Percentiles rank a stretch among this genome's conserved stretches.
Evolutionary conservation across 257 asterid species (phyloP).

Genomic region (Verbena officinalis): DNA sequence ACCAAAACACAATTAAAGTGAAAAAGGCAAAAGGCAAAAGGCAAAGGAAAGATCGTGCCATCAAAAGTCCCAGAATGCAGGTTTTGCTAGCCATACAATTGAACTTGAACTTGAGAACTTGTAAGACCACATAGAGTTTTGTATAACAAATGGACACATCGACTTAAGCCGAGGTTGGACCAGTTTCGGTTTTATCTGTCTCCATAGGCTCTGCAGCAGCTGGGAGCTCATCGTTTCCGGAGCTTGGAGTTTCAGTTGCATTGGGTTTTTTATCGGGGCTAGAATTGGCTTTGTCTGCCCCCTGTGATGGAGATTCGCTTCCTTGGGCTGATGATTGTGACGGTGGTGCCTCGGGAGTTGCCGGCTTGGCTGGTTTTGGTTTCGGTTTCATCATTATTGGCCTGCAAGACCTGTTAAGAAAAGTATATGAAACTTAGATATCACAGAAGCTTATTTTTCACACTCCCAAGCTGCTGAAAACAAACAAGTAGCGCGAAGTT

Average conservation of each 20-base stretch:
- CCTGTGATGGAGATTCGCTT: slow-evolving; percentile 52
- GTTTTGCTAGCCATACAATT: slow-evolving; percentile 14
- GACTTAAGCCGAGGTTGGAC: slow-evolving; percentile 29
- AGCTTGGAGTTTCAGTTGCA: slow-evolving; percentile 31
- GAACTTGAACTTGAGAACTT: too few relatives aligned
- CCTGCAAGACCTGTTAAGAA: slow-evolving; percentile 61
- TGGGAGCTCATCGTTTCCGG: slow-evolving; percentile 39
- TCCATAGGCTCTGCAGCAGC: slow-evolving; percentile 67
- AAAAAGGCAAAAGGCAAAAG: too few relatives aligned
- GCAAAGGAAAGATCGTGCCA: not conserved
- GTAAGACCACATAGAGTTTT: too few relatives aligned
- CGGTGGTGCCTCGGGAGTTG: slow-evolving; percentile 57
- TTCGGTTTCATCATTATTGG: slow-evolving; percentile 76
- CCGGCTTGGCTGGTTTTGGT: slow-evolving; percentile 76
- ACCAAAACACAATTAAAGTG: too few relatives aligned
- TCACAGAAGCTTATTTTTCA: too few relatives aligned
- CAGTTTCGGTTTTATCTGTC: slow-evolving; percentile 51
- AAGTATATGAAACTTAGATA: too few relatives aligned
- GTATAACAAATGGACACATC: not conserved
- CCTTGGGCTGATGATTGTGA: slow-evolving; percentile 62
- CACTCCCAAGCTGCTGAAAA: too few relatives aligned
- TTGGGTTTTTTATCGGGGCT: slow-evolving; percentile 28
- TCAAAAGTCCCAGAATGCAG: not conserved
- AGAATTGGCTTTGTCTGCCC: slow-evolving; percentile 38
- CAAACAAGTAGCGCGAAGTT: too few relatives aligned